These are phyloP conservation scores for Sclerotinia glacialis DNA, from an alignment of 2,329 filamentous ascomycete species.

Conservation along the genomic window DNA sequence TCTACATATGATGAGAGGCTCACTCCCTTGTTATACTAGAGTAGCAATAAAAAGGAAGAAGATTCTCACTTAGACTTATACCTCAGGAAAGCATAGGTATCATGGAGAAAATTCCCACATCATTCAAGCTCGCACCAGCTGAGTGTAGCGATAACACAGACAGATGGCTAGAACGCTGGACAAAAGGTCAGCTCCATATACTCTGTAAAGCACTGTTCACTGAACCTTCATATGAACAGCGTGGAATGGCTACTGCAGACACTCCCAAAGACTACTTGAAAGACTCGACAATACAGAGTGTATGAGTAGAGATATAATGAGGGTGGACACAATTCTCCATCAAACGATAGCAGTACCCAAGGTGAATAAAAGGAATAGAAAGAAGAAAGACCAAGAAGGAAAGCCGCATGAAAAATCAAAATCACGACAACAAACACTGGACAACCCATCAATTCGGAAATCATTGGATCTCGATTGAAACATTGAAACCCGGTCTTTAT, in stretches of 20 bases:
- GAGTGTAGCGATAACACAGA: neutral
- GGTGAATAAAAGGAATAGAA: too few relatives aligned
- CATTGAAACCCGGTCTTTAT: neutral
- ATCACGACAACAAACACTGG: neutral
- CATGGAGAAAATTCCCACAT: conserved; percentile 2
- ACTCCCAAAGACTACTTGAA: neutral
- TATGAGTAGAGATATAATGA: neutral
- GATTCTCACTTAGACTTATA: too few relatives aligned
- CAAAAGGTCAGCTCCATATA: neutral
- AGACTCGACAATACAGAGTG: neutral
- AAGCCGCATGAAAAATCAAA: neutral
- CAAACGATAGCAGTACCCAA: too few relatives aligned
- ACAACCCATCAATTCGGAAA: too few relatives aligned
- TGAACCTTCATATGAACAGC: neutral
- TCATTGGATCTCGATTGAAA: too few relatives aligned
- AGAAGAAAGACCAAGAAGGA: neutral
- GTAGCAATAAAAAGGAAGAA: too few relatives aligned
- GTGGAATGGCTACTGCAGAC: conserved; percentile 3
- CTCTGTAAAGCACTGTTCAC: conserved; percentile 8
- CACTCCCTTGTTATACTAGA: too few relatives aligned
- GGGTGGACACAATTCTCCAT: neutral
- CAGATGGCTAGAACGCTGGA: neutral
- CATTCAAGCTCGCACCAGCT: neutral
- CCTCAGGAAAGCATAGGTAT: neutral
- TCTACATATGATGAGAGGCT: neutral